phyloP scores from a whole-genome alignment of 169 alveolate species.

The Pseudocohnilembus persalinus region DNA sequence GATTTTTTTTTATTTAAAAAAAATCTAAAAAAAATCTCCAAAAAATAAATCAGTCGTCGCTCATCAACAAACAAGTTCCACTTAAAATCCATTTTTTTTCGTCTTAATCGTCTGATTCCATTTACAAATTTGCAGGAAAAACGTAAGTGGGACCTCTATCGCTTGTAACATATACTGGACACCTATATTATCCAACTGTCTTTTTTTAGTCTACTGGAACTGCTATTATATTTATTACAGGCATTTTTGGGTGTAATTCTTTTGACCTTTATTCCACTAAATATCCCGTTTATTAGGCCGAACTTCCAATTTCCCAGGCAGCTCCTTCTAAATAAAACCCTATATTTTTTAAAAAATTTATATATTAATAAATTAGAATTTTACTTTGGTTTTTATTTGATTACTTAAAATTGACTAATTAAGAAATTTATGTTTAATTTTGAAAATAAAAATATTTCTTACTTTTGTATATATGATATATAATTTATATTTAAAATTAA shows the following conservation, averaged over 20 bases:
- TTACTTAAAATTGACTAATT: too few species aligned
- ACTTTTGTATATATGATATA: too few species aligned
- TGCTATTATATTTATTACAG: conserved; percentile 89
- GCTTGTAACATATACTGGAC: conserved; percentile 92
- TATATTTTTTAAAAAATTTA: too few species aligned
- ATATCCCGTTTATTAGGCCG: conserved; percentile 88
- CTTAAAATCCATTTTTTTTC: conserved; percentile 93
- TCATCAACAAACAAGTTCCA: conserved; percentile 92
- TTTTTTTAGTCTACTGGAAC: conserved; percentile 80
- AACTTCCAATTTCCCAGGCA: conserved; percentile 93
- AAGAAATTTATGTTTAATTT: too few species aligned
- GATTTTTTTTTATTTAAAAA: too few species aligned
- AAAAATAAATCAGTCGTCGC: conserved; percentile 80
- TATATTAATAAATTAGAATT: too few species aligned
- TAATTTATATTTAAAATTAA: too few species aligned
- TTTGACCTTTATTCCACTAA: conserved; percentile 85
- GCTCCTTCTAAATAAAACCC: conserved; percentile 93
- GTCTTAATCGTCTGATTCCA: conserved; percentile 85
- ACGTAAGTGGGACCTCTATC: conserved; percentile 92
- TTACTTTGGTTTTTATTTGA: too few species aligned
- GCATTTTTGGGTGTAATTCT: conserved; percentile 90
- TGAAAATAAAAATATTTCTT: too few species aligned
- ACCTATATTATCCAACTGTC: conserved; percentile 83
- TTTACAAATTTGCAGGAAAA: conserved; percentile 82
- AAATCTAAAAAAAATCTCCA: too few species aligned